Conservation (phyloP, 805 yeast genomes). For the Debaryomyces tyrocola region DNA sequence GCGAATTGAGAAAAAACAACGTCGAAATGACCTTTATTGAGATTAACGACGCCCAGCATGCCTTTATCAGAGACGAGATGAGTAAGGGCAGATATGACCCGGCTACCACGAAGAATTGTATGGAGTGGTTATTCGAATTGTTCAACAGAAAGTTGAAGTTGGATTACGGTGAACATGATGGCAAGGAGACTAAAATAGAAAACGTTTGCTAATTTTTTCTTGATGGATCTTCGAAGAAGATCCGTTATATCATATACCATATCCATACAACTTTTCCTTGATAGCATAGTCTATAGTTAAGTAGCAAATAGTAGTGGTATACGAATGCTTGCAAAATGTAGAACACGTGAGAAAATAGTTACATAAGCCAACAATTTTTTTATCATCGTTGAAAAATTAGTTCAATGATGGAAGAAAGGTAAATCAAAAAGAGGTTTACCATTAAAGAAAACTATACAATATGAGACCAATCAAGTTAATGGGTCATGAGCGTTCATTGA, state of each 20-base stretch:
- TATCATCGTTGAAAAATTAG: constrained; percentile 10
- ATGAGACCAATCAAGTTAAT: constrained; percentile 62
- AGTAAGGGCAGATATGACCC: constrained; percentile 83
- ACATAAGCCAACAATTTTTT: constrained; percentile 5
- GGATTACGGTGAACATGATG: constrained; percentile 66
- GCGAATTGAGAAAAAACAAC: constrained; percentile 53
- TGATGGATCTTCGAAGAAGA: not conserved
- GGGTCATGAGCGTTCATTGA: constrained; percentile 97
- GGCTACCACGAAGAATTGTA: constrained; percentile 67
- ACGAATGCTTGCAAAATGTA: not conserved
- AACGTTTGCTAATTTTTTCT: constrained; percentile 54
- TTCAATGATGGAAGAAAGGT: constrained; percentile 4
- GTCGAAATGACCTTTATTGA: constrained; percentile 73
- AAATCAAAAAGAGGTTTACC: constrained; percentile 7
- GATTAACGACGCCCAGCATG: constrained; percentile 78
- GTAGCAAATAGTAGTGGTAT: not conserved
- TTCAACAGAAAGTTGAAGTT: constrained; percentile 66
- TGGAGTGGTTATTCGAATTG: constrained; percentile 67
- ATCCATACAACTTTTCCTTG: not conserved
- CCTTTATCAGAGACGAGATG: constrained; percentile 75
- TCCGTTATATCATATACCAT: no score
- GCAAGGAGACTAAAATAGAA: constrained; percentile 50
- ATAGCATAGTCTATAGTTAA: not conserved
- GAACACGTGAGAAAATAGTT: constrained; percentile 5
- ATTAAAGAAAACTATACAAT: constrained; percentile 2